These are phyloP conservation scores for Rubia peregrina DNA, from an alignment of 305 asterid genomes.

Conservation along the genomic window DNA sequence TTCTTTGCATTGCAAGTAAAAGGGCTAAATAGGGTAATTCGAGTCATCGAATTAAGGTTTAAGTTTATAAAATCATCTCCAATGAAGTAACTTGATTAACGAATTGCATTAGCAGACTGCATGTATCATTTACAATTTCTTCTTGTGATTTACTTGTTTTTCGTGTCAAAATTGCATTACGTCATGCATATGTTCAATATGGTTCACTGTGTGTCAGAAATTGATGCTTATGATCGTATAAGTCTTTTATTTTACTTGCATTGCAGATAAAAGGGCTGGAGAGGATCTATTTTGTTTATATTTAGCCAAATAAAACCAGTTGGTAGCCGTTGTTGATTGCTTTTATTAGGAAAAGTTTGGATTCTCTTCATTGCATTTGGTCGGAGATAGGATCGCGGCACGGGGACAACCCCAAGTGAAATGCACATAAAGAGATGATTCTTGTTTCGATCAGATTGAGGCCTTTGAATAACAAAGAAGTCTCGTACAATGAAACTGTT, in stretches of 20 bases:
- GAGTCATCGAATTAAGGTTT: too few species aligned
- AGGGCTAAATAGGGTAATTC: slow-evolving; percentile 7
- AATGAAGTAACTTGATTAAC: too few species aligned
- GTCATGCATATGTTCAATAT: too few species aligned
- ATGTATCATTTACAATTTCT: too few species aligned
- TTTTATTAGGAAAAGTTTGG: slow-evolving; percentile 20
- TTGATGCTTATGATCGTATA: neutral
- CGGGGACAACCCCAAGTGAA: slow-evolving; percentile 35
- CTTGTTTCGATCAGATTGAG: slow-evolving; percentile 73
- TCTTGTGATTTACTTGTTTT: too few species aligned
- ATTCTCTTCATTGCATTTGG: slow-evolving; percentile 48
- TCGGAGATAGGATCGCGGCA: slow-evolving; percentile 45
- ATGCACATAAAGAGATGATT: slow-evolving; percentile 76
- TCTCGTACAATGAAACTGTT: slow-evolving; percentile 37
- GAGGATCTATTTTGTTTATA: slow-evolving; percentile 6
- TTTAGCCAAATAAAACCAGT: slow-evolving; percentile 19
- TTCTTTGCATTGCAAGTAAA: neutral
- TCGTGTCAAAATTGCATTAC: too few species aligned
- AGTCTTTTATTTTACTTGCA: neutral
- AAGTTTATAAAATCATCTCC: too few species aligned
- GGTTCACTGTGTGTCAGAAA: neutral
- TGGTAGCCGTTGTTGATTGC: slow-evolving; percentile 20
- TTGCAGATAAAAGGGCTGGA: slow-evolving; percentile 16
- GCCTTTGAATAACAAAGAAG: slow-evolving; percentile 74
- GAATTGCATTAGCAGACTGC: too few species aligned